These are phyloP conservation scores for Mortierella sp. DNA, from an alignment of 371 early-diverging fungal species.

Conservation along the genomic window DNA sequence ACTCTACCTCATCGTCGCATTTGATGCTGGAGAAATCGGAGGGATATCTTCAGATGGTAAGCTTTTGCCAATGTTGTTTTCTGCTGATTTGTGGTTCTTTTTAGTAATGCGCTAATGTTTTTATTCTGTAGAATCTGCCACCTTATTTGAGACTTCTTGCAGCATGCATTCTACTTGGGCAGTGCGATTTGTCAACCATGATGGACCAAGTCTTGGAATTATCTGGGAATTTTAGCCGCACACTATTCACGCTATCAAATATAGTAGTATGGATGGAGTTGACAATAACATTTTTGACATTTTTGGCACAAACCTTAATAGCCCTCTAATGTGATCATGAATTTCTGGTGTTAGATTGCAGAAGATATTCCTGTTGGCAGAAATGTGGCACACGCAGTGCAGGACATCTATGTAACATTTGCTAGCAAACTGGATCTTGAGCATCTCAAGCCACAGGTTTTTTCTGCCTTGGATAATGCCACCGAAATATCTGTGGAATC, in stretches of 20 bases:
- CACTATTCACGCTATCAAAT: constrained; percentile 5
- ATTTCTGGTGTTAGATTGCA: constrained; percentile 3
- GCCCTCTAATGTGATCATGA: background rate
- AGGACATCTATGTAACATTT: background rate
- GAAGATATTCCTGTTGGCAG: constrained; percentile 13
- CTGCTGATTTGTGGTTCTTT: background rate
- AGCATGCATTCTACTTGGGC: constrained; percentile 14
- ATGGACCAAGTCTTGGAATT: background rate
- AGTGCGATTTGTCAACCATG: background rate
- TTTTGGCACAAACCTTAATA: background rate
- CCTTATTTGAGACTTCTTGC: constrained; percentile 8
- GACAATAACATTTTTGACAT: too few relatives aligned
- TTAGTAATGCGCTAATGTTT: background rate
- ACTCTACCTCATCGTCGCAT: background rate
- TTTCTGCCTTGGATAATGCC: constrained; percentile 4
- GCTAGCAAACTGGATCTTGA: constrained; percentile 12
- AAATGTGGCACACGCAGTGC: constrained; percentile 5
- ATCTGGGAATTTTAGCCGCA: background rate
- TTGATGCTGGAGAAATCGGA: background rate
- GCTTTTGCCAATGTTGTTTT: background rate
- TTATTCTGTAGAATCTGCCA: constrained; percentile 3
- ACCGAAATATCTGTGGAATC: background rate
- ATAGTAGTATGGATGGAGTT: constrained; percentile 11
- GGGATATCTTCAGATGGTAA: constrained; percentile 7
- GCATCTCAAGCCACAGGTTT: background rate